These are phyloP conservation scores for Penicillium dipodomyicola DNA, from an alignment of 495 filamentous ascomycete genomes.

Conservation along the genomic window DNA sequence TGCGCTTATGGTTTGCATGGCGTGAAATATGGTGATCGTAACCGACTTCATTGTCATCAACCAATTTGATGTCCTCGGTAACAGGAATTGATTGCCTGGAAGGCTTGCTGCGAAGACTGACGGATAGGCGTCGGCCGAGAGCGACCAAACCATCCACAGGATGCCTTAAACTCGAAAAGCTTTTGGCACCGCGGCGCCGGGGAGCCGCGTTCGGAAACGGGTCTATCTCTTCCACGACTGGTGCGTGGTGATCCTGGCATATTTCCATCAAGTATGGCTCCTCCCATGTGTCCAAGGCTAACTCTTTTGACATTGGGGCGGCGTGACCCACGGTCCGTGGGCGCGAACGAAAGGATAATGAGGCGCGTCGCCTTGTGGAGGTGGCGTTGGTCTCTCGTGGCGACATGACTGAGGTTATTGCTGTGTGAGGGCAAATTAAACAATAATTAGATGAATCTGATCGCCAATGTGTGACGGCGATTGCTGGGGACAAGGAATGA, in stretches of 20 bases:
- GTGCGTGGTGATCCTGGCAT: constrained; percentile 26
- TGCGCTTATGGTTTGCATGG: constrained; percentile 20
- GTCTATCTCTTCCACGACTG: constrained; percentile 39
- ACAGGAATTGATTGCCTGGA: constrained; percentile 33
- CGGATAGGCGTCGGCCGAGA: constrained; percentile 45
- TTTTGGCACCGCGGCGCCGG: constrained; percentile 42
- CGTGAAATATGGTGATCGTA: constrained; percentile 16
- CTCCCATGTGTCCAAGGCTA: constrained; percentile 30
- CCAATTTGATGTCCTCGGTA: constrained; percentile 1
- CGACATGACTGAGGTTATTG: constrained; percentile 32
- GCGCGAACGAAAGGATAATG: constrained; percentile 37
- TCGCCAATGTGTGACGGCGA: background rate
- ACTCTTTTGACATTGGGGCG: constrained; percentile 20
- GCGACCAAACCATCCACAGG: constrained; percentile 47
- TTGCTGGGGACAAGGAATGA: background rate
- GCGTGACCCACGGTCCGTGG: constrained; percentile 35
- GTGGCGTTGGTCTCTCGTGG: constrained; percentile 30
- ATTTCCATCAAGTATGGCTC: constrained; percentile 30
- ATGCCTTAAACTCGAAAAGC: constrained; percentile 48
- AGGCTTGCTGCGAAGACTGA: constrained; percentile 44
- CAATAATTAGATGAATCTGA: constrained; percentile 1
- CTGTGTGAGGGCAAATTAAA: background rate
- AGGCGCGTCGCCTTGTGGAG: constrained; percentile 38
- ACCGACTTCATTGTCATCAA: constrained; percentile 10
- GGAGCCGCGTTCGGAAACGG: constrained; percentile 35